Percentiles rank a stretch among this genome's conserved stretches.
These are phyloP conservation scores for Colletotrichum liriopes DNA, from an alignment of 2,329 filamentous ascomycete species.

Conservation along the genomic window DNA sequence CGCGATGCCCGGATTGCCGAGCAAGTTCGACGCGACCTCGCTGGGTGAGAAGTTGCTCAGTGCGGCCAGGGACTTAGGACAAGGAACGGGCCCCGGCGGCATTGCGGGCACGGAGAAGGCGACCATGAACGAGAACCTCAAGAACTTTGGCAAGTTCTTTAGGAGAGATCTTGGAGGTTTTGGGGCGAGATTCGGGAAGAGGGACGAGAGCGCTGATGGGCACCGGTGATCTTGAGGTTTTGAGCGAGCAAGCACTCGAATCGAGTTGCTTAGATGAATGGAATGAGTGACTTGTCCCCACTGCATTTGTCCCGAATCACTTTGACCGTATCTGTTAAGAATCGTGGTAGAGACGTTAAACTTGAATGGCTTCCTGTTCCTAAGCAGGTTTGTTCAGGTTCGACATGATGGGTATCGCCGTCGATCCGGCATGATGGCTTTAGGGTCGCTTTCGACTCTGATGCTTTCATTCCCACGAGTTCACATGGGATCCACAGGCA, in stretches of 20 bases:
- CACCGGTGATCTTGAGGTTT: constrained; percentile 41
- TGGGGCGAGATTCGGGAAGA: constrained; percentile 80
- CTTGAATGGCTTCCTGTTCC: background rate
- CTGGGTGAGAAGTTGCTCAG: constrained; percentile 91
- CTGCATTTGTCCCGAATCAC: background rate
- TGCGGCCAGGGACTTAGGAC: constrained; percentile 86
- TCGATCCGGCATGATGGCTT: too few relatives aligned
- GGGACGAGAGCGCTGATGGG: constrained; percentile 60
- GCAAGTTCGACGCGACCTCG: constrained; percentile 84
- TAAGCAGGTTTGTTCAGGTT: too few relatives aligned
- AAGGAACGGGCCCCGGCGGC: constrained; percentile 53
- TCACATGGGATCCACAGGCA: too few relatives aligned
- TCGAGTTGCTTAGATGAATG: background rate
- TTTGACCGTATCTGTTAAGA: background rate
- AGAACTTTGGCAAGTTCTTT: constrained; percentile 98
- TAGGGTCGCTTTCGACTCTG: too few relatives aligned
- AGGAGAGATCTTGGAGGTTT: constrained; percentile 86
- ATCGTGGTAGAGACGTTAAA: background rate
- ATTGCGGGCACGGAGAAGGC: constrained; percentile 67
- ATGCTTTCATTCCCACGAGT: too few relatives aligned
- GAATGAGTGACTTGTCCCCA: background rate
- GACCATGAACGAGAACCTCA: constrained; percentile 92
- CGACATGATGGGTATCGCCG: too few relatives aligned
- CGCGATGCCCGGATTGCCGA: constrained; percentile 56
- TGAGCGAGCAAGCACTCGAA: background rate